Percentiles rank a stretch among this genome's conserved stretches.
Conservation (phyloP, 257 asterid genomes). For the Echium plantagineum region DNA sequence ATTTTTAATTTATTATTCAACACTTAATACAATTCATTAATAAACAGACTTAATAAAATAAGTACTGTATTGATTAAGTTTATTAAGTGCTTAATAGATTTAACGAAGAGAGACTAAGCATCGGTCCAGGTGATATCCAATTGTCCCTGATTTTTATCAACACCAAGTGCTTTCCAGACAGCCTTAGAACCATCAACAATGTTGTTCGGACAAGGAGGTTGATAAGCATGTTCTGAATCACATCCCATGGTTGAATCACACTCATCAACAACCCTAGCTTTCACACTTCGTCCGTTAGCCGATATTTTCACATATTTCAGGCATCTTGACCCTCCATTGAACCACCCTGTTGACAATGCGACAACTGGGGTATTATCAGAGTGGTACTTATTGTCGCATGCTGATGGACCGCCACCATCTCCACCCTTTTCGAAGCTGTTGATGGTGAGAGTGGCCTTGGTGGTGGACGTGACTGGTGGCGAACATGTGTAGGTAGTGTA, state of each 20-base stretch:
- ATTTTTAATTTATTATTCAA: too few species aligned
- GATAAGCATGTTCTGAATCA: conserved; percentile 30
- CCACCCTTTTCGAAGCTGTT: conserved; percentile 29
- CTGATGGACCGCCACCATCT: conserved; percentile 31
- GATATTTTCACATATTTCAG: conserved; percentile 16
- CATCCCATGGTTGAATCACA: conserved; percentile 31
- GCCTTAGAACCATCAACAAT: conserved; percentile 37
- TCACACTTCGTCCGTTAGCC: conserved; percentile 30
- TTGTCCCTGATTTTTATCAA: conserved; percentile 9
- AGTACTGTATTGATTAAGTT: too few species aligned
- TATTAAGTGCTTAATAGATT: too few species aligned
- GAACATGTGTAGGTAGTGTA: conserved; percentile 9
- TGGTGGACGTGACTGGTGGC: conserved; percentile 19
- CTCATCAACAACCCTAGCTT: conserved; percentile 39
- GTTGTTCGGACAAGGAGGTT: conserved; percentile 34
- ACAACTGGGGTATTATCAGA: conserved; percentile 27
- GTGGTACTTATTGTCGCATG: conserved; percentile 30
- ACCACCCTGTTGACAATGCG: conserved; percentile 34
- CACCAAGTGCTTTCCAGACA: conserved; percentile 18
- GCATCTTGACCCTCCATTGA: conserved; percentile 27
- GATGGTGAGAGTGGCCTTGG: conserved; percentile 26
- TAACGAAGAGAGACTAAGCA: too few species aligned
- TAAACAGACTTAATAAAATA: too few species aligned
- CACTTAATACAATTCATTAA: too few species aligned
- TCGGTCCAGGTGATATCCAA: neutral